Evolutionary conservation across 2,329 filamentous ascomycete genomes (phyloP), one percentile per base, ranked within the genome.

Genomic region (Neofusicoccum cordaticola): DNA sequence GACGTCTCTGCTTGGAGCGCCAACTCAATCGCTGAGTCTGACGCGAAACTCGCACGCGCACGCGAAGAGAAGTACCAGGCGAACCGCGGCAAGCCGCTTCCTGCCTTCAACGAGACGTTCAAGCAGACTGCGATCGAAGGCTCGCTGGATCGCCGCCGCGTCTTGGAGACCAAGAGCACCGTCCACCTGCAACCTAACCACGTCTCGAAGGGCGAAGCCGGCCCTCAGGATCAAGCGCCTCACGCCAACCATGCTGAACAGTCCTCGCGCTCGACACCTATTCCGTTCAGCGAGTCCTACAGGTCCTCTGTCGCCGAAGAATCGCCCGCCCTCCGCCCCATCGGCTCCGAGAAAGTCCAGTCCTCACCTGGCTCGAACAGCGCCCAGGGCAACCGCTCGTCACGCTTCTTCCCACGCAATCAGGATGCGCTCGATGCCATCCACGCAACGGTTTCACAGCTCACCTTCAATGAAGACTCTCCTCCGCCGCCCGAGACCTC

Each of bases 401-500:
- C 76, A 5, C 74, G 76, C 13, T 78, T 77, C 71, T 78, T 78
- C 57, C 75, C 76, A 45, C 62, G 62, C 34, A 15, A 51, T 4
- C 52, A 57, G 12, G 51, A 41, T n/a, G 42, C 62, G 31, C 34
- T 56, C 42, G 62, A 64, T 37, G 41, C 42, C 34, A 42, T 57
- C 19, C 17, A 41, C 7, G 68, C 60, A 35, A 51, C 45, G 1
- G 39, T 52, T 47, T 62, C 56, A 12, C 56, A 60, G 41, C 50
- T 47, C 27, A 45, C 27, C 31, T n/a, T 47, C 61, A 63, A 63
- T 42, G 35, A 34, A 50, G 64, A 65, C 27, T 63, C 75, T 9
- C 75, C 90, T 15, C 89, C 88, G 3, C 90, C 90, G 0, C 90
- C 90, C 3, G 90, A 91, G 52, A 89, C 89, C 76, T 84, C 86